Percentiles rank a stretch among this genome's conserved stretches.
Conservation (phyloP, 148 eudicot genomes). For the Pharnaceum exiguum region DNA sequence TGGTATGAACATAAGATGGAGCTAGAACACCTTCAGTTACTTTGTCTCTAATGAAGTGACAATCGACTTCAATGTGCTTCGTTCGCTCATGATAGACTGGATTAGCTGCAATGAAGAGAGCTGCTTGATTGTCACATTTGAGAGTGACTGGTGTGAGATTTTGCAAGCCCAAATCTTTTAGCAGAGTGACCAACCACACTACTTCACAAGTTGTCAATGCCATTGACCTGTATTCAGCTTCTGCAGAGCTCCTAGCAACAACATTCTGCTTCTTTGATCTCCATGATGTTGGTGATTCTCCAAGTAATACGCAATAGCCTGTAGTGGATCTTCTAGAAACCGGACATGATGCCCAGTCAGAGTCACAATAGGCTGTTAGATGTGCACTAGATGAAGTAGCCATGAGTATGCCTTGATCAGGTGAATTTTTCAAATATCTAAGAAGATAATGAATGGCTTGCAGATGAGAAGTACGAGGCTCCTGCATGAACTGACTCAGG, state of each 20-base stretch:
- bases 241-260: background rate
- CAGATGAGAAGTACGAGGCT: background rate
- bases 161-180: background rate
- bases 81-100: background rate
- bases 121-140: background rate
- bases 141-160: background rate
- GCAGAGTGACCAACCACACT: background rate
- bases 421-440: background rate
- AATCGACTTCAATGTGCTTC: background rate
- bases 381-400: background rate
- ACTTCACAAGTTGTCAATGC: background rate
- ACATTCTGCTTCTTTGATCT: background rate
- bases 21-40: background rate
- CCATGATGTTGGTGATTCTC: background rate
- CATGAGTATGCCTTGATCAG: background rate
- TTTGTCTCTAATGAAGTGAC: background rate
- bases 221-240: constrained; percentile 1
- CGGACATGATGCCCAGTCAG: background rate
- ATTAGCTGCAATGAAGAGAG: background rate
- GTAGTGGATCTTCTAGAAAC: background rate
- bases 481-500: background rate
- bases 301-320: background rate
- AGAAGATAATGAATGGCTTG: background rate
- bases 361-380: background rate
- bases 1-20: background rate